A percentile compares a stretch with the other conserved stretches of the same genome.
Evolutionary conservation across 345 rosid genomes (phyloP).

Genomic region (Pseudoturritis turrita): DNA sequence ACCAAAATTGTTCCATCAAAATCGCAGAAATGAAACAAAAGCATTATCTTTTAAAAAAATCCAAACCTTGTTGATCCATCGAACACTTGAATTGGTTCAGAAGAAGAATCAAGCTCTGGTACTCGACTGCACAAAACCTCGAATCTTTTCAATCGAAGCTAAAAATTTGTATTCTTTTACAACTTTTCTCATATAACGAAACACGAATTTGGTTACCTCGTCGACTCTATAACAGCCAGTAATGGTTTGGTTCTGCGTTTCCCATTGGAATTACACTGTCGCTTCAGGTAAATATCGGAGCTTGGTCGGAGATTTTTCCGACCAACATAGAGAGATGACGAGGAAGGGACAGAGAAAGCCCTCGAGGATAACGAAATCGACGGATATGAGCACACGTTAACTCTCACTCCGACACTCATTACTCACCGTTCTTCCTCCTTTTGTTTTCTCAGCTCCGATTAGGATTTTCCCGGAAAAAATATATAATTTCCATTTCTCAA

Average conservation of each 20-base stretch:
- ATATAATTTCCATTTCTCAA: neutral
- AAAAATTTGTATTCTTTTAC: neutral
- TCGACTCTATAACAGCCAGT: neutral
- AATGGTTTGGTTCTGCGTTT: slow-evolving; percentile 7
- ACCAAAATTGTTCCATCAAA: neutral
- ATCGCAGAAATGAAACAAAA: neutral
- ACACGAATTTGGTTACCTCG: slow-evolving; percentile 11
- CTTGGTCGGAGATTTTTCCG: neutral
- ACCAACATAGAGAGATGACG: neutral
- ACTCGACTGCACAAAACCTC: slow-evolving; percentile 28
- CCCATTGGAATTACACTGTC: neutral
- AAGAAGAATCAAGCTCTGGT: slow-evolving; percentile 58
- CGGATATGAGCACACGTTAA: slow-evolving; percentile 3
- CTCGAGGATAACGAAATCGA: slow-evolving; percentile 5
- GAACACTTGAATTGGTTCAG: slow-evolving; percentile 61
- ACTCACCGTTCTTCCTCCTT: neutral
- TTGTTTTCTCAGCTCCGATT: neutral
- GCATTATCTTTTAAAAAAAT: neutral
- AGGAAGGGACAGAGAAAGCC: neutral
- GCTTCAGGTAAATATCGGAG: neutral
- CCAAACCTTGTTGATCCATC: slow-evolving; percentile 77
- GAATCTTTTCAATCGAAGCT: neutral
- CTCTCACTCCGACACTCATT: slow-evolving; percentile 10
- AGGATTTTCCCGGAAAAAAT: neutral
- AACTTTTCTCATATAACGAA: neutral